Percentiles rank a stretch among this genome's conserved stretches.
Conservation (phyloP, 305 asterid species). For the Fraxinus nigra region DNA sequence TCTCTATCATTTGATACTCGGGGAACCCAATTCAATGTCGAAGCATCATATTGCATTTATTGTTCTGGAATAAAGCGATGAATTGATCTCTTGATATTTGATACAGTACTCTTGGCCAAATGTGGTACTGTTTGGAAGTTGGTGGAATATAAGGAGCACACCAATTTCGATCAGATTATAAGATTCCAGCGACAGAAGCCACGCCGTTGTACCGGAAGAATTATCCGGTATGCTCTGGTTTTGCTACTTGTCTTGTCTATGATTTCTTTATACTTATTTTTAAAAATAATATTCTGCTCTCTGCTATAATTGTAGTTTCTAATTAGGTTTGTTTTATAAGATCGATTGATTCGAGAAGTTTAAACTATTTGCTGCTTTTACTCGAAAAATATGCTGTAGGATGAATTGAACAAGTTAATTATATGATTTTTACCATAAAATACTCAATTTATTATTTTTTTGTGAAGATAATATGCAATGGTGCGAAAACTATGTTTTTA, state of each 20-base stretch:
- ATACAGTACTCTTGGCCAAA: constrained; percentile 60
- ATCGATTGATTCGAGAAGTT: neutral
- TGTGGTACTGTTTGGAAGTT: neutral
- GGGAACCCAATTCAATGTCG: neutral
- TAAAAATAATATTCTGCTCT: neutral
- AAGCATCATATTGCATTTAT: neutral
- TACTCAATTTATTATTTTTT: neutral
- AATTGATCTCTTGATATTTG: neutral
- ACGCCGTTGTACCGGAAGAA: constrained; percentile 79
- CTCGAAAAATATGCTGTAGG: neutral
- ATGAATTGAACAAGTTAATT: neutral
- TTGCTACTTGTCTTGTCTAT: neutral
- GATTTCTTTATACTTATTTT: too few species aligned
- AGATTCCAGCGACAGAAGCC: constrained; percentile 56
- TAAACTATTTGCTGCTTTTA: neutral
- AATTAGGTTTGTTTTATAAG: neutral
- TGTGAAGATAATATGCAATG: neutral
- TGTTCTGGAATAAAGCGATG: neutral
- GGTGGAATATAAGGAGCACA: neutral
- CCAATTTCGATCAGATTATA: constrained; percentile 50
- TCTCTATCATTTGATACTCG: neutral
- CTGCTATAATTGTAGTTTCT: neutral
- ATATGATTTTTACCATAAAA: neutral
- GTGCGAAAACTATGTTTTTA: neutral
- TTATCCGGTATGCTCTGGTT: constrained; percentile 45